A percentile compares a stretch with the other conserved stretches of the same genome.
phyloP scores from a whole-genome alignment of 768 basidiomycete genomes.

The Artomyces pyxidatus region DNA sequence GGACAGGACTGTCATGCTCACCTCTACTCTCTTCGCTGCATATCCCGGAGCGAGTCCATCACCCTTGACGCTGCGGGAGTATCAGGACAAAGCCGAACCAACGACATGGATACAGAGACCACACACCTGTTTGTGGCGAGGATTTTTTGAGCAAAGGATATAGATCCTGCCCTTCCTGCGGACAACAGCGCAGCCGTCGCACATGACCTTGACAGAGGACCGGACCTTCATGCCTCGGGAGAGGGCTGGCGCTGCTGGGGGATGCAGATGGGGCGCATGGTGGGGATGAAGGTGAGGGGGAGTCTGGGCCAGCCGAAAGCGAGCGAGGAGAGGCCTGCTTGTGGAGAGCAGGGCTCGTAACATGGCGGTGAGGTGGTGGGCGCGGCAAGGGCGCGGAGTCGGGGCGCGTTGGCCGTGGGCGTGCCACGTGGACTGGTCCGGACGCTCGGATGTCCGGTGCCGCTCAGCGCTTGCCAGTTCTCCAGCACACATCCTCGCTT shows the following conservation, averaged over 20 bases:
- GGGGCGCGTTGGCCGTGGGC: neutral
- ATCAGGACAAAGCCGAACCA: constrained; percentile 12
- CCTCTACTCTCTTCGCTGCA: too few species aligned
- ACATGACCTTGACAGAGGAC: constrained; percentile 89
- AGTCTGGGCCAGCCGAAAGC: constrained; percentile 30
- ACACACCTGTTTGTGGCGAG: constrained; percentile 93
- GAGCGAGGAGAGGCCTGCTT: constrained; percentile 52
- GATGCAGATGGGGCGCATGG: constrained; percentile 26
- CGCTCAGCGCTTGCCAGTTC: neutral
- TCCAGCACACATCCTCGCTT: neutral
- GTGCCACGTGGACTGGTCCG: neutral
- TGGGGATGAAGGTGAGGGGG: constrained; percentile 13
- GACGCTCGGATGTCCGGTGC: neutral
- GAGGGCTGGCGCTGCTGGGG: constrained; percentile 20
- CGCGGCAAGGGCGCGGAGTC: neutral
- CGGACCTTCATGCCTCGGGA: constrained; percentile 94
- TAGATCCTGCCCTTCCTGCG: constrained; percentile 86
- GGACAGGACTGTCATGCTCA: too few species aligned
- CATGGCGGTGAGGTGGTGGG: constrained; percentile 30
- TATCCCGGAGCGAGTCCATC: too few species aligned
- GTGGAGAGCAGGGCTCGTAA: constrained; percentile 58
- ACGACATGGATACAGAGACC: neutral
- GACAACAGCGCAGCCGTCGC: constrained; percentile 88
- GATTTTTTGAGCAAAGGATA: constrained; percentile 87
- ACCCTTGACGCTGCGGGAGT: constrained; percentile 56